Evolutionary conservation across 176 grass and related monocot species (phyloP).

Genomic region (Ananas comosus): DNA sequence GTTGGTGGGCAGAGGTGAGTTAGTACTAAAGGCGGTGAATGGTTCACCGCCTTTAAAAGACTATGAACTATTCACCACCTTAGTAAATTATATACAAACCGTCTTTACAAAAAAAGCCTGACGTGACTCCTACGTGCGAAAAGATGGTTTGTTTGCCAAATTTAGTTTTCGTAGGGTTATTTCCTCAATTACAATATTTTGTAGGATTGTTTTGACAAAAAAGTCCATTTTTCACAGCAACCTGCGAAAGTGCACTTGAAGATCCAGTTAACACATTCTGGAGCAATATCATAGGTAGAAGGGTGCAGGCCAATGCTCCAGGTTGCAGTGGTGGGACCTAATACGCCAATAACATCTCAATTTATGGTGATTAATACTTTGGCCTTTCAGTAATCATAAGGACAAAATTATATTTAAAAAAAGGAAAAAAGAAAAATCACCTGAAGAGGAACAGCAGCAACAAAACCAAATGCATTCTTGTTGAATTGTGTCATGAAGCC

Average conservation of each 20-base stretch:
- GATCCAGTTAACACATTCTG: slow-evolving; percentile 69
- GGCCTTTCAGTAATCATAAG: background rate
- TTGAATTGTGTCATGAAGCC: slow-evolving; percentile 99
- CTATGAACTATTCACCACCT: no score
- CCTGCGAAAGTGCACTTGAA: slow-evolving; percentile 59
- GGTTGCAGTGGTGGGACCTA: slow-evolving; percentile 75
- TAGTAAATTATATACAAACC: no score
- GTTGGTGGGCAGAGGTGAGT: no score
- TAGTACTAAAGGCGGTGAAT: no score
- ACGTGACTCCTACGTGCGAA: no score
- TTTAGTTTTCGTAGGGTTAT: no score
- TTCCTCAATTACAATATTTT: no score
- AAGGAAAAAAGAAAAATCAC: slow-evolving; percentile 16
- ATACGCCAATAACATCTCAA: background rate
- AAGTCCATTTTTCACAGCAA: slow-evolving; percentile 69
- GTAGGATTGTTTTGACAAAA: no score
- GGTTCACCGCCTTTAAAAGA: no score
- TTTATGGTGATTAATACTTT: background rate
- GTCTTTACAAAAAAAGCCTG: no score
- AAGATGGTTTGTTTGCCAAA: no score
- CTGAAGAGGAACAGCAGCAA: slow-evolving; percentile 82
- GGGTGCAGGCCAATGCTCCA: slow-evolving; percentile 66
- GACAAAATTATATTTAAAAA: background rate
- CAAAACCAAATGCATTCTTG: slow-evolving; percentile 94
- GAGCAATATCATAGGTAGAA: slow-evolving; percentile 77